phyloP scores from a whole-genome alignment of 2,329 filamentous ascomycete species.

The Venturia oleaginea region DNA sequence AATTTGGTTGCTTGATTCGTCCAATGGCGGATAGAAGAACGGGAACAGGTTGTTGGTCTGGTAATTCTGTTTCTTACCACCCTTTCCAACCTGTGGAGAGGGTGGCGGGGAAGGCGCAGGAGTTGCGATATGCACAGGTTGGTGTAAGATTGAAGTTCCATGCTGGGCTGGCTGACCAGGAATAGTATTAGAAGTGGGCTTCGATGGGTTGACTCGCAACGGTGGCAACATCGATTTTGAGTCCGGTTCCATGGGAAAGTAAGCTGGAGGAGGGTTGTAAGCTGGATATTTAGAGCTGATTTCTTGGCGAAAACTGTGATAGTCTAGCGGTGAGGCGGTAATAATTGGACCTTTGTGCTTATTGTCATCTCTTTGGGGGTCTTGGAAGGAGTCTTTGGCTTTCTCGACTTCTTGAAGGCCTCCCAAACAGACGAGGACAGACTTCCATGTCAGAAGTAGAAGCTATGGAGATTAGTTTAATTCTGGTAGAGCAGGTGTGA shows the following conservation, averaged over 20 bases:
- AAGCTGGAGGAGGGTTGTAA: slow-evolving; percentile 77
- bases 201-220: slow-evolving; percentile 62
- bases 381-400: slow-evolving; percentile 61
- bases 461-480: slow-evolving; percentile 33
- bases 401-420: slow-evolving; percentile 63
- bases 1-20: slow-evolving; percentile 78
- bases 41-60: slow-evolving; percentile 99
- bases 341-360: slow-evolving; percentile 65
- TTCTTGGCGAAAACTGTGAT: slow-evolving; percentile 92
- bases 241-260: slow-evolving; percentile 79
- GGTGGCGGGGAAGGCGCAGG: slow-evolving; percentile 92
- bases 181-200: slow-evolving; percentile 42
- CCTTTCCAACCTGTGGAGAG: slow-evolving; percentile 82
- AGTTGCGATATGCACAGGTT: slow-evolving; percentile 97
- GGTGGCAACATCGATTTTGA: slow-evolving; percentile 86
- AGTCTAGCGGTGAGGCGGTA: slow-evolving; percentile 88
- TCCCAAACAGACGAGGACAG: slow-evolving; percentile 76
- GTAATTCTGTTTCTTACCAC: slow-evolving; percentile 97
- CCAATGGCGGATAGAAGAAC: slow-evolving; percentile 90
- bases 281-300: slow-evolving; percentile 97
- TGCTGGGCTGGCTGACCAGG: slow-evolving; percentile 43
- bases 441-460: slow-evolving; percentile 85
- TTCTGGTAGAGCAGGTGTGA: slow-evolving; percentile 19
- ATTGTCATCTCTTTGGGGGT: slow-evolving; percentile 40
- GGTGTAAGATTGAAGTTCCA: slow-evolving; percentile 71